Percentiles rank a stretch among this genome's conserved stretches.
These are phyloP conservation scores for Barnettozyma vustinii DNA, from an alignment of 805 yeast species.

Conservation along the genomic window DNA sequence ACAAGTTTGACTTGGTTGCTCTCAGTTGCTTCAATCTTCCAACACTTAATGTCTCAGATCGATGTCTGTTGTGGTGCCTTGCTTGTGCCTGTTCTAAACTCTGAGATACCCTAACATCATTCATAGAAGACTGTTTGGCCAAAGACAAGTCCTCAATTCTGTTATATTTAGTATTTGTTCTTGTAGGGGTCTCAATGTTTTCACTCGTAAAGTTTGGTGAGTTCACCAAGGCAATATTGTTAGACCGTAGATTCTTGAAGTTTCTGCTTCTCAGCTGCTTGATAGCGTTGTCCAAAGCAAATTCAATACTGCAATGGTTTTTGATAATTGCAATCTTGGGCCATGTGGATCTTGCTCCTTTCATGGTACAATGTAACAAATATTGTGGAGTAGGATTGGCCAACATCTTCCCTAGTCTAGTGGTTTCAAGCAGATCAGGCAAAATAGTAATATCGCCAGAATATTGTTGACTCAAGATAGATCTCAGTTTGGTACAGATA, in stretches of 20 bases:
- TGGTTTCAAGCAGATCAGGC: conserved; percentile 58
- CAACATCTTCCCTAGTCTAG: conserved; percentile 58
- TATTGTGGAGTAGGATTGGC: conserved; percentile 80
- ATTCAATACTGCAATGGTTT: conserved; percentile 88
- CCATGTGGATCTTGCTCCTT: conserved; percentile 94
- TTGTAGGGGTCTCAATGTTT: not conserved
- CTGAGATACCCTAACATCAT: conserved; percentile 3
- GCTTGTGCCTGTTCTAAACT: not conserved
- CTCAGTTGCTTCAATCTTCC: conserved; percentile 15
- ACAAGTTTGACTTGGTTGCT: conserved; percentile 16
- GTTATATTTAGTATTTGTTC: not conserved
- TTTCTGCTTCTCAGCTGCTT: conserved; percentile 58
- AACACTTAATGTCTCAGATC: conserved; percentile 22
- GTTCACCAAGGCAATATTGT: conserved; percentile 18
- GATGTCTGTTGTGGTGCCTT: conserved; percentile 20
- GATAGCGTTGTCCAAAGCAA: conserved; percentile 78
- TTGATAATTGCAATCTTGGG: conserved; percentile 80
- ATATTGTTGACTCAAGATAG: conserved; percentile 79
- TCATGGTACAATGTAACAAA: conserved; percentile 57
- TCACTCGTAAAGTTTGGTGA: conserved; percentile 15
- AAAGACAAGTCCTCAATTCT: not conserved
- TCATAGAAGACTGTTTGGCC: conserved; percentile 4
- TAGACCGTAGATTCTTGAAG: conserved; percentile 32
- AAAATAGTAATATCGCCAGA: conserved; percentile 92
- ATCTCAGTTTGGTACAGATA: conserved; percentile 63